Evolutionary conservation across 2,329 filamentous ascomycete genomes (phyloP).

Genomic region (Orbilia oligospora): DNA sequence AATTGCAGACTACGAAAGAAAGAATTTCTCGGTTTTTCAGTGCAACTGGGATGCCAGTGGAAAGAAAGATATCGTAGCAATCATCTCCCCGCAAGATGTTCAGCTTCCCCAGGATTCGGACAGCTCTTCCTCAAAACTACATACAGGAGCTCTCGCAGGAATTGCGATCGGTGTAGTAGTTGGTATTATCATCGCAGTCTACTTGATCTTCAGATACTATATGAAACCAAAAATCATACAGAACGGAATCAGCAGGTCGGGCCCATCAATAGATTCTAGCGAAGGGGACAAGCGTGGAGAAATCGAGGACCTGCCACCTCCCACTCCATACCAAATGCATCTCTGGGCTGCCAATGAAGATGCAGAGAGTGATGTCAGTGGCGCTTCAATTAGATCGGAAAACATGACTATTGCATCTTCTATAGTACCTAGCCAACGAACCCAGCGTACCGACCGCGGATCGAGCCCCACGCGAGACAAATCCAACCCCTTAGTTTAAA

Average conservation of each 20-base stretch:
- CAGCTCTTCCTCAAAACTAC: neutral
- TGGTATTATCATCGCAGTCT: neutral
- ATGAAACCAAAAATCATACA: neutral
- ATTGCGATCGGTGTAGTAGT: constrained; percentile 26
- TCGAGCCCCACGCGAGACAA: constrained; percentile 21
- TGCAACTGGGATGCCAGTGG: constrained; percentile 28
- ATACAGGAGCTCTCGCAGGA: constrained; percentile 17
- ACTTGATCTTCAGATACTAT: constrained; percentile 11
- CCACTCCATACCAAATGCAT: constrained; percentile 11
- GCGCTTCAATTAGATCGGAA: constrained; percentile 24
- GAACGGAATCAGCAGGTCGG: constrained; percentile 10
- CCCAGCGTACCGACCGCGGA: neutral
- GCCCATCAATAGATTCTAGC: constrained; percentile 16
- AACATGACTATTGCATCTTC: constrained; percentile 29
- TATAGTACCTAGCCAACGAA: constrained; percentile 15
- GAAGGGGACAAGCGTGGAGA: constrained; percentile 16
- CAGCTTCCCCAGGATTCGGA: neutral
- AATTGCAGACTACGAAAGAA: constrained; percentile 66
- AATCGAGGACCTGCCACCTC: constrained; percentile 2
- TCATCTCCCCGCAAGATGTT: neutral
- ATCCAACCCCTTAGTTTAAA: constrained; percentile 29
- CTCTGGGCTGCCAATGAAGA: constrained; percentile 7
- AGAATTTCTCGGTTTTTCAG: constrained; percentile 66
- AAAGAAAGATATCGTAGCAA: constrained; percentile 11
- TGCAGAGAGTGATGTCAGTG: constrained; percentile 15